Base-by-base conservation (phyloP, 345 rosid species). In the Diplotaxis tenuifolia region DNA sequence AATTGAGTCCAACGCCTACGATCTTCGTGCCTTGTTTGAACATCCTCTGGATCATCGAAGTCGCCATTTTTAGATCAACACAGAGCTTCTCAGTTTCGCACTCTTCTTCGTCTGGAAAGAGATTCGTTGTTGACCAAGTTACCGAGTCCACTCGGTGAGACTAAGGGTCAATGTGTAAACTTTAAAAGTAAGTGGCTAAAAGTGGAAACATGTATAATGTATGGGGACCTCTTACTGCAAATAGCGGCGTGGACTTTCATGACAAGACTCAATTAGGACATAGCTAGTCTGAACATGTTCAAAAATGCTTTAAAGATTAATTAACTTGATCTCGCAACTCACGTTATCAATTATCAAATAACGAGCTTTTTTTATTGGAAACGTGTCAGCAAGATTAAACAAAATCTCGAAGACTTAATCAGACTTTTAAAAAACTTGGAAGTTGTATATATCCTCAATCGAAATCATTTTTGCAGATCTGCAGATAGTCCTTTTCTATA, bases 1-100 rank as follows among this genome's bases (percentile, higher is more conserved):
- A 95, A 84, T 95, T 95, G 9, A 96, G 97, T 57, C 97, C 97
- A 27, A 95, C 99, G 79, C 86, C 97, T 28, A 95, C 88, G 85
- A 92, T 92, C 75, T 92, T 92, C 9, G 96, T 89, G 34, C 99
- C 92, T 0, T 78, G 74, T 77, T 89, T 84, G n/a, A 86, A 84
- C 15, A 92, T 82, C 55, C 78, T 87, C 40, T 86, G 92, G 2
- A 91, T 58, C 61, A 82, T 74, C 20, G 65, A 73, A 22, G 80
- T 76, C 85, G 75, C 83, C 80, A 79, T 68, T 59, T 47, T 59
- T 62, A 20, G 55, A 53, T 58, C 55, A 57, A 57, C 71, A 19
- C 15, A 36, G 25, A 73, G 3, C 16, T n/a, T 42, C 34, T 56
- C 19, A 4, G 47, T 27, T 29, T 47, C 32, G 31, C 49, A n/a